These are phyloP conservation scores for Achaetomium macrosporum DNA, from an alignment of 2,329 filamentous ascomycete genomes.

Conservation along the genomic window DNA sequence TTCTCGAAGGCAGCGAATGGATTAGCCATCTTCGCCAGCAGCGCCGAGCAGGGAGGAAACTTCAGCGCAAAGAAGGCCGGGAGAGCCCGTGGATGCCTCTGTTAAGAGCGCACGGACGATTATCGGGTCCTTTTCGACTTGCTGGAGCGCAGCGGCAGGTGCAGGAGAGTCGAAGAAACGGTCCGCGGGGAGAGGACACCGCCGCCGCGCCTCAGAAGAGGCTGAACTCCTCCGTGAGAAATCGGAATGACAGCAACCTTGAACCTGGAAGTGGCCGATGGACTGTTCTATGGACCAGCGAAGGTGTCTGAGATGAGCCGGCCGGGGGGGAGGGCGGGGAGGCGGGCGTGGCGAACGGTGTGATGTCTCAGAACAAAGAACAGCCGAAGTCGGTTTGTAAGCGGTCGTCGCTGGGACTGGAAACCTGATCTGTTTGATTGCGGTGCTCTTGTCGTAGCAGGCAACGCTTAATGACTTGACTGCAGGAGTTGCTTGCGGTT, in stretches of 20 bases:
- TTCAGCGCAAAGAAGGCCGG: no score
- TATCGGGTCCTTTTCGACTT: no score
- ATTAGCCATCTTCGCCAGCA: constrained; percentile 41
- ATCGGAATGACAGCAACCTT: no score
- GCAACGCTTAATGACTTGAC: not conserved
- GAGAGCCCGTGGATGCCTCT: no score
- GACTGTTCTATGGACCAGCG: constrained; percentile 43
- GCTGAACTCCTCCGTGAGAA: no score
- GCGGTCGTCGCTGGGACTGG: constrained; percentile 4
- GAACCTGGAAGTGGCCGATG: not conserved
- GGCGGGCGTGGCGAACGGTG: constrained; percentile 27
- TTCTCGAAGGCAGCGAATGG: constrained; percentile 26
- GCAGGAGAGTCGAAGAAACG: no score
- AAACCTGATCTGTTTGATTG: not conserved
- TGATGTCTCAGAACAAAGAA: constrained; percentile 34
- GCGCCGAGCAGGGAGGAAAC: not conserved
- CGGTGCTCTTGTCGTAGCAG: not conserved
- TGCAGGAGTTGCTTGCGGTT: not conserved
- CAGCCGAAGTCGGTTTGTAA: constrained; percentile 25
- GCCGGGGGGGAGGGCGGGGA: no score
- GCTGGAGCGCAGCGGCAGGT: no score
- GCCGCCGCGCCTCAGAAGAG: no score
- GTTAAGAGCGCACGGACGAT: no score
- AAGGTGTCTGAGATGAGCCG: constrained; percentile 53
- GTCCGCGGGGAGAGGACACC: no score